Percentiles rank a stretch among this genome's conserved stretches.
Conservation (phyloP, 371 early-diverging fungal genomes). For the Rhizopus delemar region DNA sequence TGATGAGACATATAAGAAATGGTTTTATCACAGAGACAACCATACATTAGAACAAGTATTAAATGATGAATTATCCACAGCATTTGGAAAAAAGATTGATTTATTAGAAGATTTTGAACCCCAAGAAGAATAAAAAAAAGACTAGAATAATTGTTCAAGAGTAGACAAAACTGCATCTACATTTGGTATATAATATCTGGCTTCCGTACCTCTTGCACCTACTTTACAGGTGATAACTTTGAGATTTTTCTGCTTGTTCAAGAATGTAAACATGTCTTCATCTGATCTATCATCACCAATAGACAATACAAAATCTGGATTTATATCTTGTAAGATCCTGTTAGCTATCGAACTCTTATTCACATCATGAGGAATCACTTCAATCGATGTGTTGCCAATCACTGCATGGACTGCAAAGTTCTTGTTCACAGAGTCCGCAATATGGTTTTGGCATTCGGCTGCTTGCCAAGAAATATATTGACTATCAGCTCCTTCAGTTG, state of each 20-base stretch:
- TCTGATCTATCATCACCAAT: constrained; percentile 83
- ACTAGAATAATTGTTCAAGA: constrained; percentile 30
- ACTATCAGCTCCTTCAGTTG: constrained; percentile 62
- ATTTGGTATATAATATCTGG: constrained; percentile 57
- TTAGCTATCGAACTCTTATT: constrained; percentile 67
- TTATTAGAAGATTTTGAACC: constrained; percentile 33
- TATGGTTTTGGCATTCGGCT: constrained; percentile 88
- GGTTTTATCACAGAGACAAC: constrained; percentile 77
- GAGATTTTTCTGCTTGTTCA: constrained; percentile 50
- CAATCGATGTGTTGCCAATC: constrained; percentile 90
- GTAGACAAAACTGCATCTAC: constrained; percentile 49
- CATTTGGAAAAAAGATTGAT: constrained; percentile 33
- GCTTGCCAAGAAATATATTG: constrained; percentile 83
- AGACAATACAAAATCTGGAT: constrained; percentile 70
- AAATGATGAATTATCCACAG: constrained; percentile 64
- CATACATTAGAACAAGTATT: constrained; percentile 70
- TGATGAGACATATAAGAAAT: constrained; percentile 52
- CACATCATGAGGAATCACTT: constrained; percentile 75
- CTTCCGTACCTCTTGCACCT: constrained; percentile 61
- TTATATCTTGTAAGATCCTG: constrained; percentile 57
- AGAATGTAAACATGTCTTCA: constrained; percentile 81
- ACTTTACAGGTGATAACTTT: constrained; percentile 60
- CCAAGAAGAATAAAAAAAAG: constrained; percentile 13
- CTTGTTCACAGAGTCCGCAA: constrained; percentile 79
- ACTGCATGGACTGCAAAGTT: constrained; percentile 88